These are phyloP conservation scores for Murraya paniculata DNA, from an alignment of 345 rosid genomes.

Conservation along the genomic window DNA sequence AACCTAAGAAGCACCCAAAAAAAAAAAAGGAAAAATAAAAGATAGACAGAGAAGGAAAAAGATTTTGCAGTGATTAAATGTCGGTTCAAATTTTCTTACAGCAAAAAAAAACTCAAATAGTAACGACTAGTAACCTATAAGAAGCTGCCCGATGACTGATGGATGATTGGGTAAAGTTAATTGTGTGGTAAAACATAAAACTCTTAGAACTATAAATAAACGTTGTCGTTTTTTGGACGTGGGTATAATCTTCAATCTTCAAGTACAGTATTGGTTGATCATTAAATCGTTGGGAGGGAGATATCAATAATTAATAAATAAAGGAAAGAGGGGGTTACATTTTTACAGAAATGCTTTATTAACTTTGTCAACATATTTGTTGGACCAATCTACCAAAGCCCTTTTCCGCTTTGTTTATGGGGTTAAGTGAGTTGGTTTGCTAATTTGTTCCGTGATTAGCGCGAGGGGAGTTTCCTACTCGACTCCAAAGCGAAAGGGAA, in stretches of 20 bases:
- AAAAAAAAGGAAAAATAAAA: neutral
- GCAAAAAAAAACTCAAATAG: neutral
- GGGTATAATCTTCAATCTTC: too few relatives aligned
- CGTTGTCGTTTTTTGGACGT: too few relatives aligned
- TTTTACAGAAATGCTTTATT: neutral
- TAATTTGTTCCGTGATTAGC: slow-evolving; percentile 7
- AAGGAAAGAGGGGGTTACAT: too few relatives aligned
- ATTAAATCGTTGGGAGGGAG: too few relatives aligned
- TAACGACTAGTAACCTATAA: slow-evolving; percentile 3
- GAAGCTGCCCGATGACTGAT: neutral
- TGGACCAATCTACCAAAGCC: slow-evolving; percentile 1
- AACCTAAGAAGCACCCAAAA: too few relatives aligned
- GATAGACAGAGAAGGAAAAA: neutral
- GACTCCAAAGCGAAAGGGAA: slow-evolving; percentile 1
- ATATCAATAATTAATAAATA: too few relatives aligned
- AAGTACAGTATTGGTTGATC: too few relatives aligned
- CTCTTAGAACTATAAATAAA: too few relatives aligned
- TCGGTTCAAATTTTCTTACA: neutral
- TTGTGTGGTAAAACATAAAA: neutral
- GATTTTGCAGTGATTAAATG: neutral
- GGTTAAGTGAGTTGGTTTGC: neutral
- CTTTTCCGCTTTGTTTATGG: neutral
- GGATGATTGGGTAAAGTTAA: neutral
- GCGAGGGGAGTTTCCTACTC: slow-evolving; percentile 2
- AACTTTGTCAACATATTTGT: neutral